Evolutionary conservation across 1,284 basidiomycete species (phyloP).

Genomic region (Heterobasidion annosum): DNA sequence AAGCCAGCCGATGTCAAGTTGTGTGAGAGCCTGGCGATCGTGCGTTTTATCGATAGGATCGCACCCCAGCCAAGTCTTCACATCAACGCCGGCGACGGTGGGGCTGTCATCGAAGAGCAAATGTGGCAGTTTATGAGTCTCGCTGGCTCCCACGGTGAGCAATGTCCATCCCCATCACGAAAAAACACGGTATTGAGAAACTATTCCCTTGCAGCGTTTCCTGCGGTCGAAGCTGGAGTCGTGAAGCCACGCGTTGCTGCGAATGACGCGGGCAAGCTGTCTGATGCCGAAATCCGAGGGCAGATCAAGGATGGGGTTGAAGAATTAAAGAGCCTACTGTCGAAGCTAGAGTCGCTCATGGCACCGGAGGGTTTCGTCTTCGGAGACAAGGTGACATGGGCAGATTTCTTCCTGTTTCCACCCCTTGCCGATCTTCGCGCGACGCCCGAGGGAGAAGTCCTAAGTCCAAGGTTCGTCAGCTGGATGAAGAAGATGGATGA

Average conservation of each 20-base stretch:
- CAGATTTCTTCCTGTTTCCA: neutral
- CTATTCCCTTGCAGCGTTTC: neutral
- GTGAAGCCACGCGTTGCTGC: neutral
- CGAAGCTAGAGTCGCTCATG: neutral
- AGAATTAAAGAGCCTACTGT: neutral
- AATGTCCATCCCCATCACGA: neutral
- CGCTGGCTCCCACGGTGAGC: neutral
- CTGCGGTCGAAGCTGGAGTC: neutral
- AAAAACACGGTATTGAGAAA: too few relatives aligned
- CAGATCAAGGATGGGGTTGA: neutral
- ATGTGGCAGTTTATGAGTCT: neutral
- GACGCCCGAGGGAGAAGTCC: neutral
- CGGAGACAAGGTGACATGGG: neutral
- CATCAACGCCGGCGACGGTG: neutral
- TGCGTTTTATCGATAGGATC: neutral
- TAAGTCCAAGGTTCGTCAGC: neutral
- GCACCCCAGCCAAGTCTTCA: neutral
- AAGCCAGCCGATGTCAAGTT: neutral
- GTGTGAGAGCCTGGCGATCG: neutral
- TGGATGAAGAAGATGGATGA: neutral
- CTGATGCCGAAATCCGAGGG: neutral
- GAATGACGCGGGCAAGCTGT: neutral
- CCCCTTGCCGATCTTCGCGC: neutral
- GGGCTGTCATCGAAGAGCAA: neutral
- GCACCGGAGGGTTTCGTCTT: neutral